Base-by-base conservation (phyloP, 495 filamentous ascomycete genomes). In the Bathelium albidoporum region DNA sequence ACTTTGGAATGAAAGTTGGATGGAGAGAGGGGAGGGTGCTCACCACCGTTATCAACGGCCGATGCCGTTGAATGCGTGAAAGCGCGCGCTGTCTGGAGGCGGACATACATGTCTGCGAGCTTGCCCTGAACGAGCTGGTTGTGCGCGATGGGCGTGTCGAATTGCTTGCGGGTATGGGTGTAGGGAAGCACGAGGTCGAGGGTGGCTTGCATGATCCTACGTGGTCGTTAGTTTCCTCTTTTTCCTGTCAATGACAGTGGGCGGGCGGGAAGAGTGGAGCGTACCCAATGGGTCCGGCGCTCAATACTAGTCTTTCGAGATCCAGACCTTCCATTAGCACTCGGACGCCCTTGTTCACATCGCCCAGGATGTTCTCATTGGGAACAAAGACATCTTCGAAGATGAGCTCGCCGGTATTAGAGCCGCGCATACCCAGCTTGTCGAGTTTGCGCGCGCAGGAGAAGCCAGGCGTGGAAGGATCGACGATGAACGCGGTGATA, bases 281-380 rank as follows among this genome's bases (percentile, higher is more conserved):
- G 45, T 78, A 85, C 76, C 93, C 87, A n/a, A 92, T 73, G 1
- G 94, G 92, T 26, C 94, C 94, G 44, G 94, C 90, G 71, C 86
- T 90, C 60, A 98, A 84, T 5, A 98, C 95, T 4, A 98, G 83
- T 20, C 94, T 83, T 73, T 98, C 94, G 60, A 98, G 82, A 73
- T 98, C 94, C 9, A 98, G 79, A 1, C 94, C 94, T 73, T 96
- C 90, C 94, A 98, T 97, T 32, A 98, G 79, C 1, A 98, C 92
- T 60, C 82, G 85, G 62, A 96, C 93, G 59, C 94, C 94, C 31
- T 81, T 82, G 75, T 95, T 87, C 31, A 95, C 69, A 52, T 82
- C 74, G 14, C 95, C 94, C 2, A 98, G 83, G 0, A 96, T 76
- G 70, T 96, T 89, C 63, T 86, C 84, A 14, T 76, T 73, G 1